Base-by-base conservation (phyloP, 495 filamentous ascomycete species). In the Pseudevernia furfuracea region DNA sequence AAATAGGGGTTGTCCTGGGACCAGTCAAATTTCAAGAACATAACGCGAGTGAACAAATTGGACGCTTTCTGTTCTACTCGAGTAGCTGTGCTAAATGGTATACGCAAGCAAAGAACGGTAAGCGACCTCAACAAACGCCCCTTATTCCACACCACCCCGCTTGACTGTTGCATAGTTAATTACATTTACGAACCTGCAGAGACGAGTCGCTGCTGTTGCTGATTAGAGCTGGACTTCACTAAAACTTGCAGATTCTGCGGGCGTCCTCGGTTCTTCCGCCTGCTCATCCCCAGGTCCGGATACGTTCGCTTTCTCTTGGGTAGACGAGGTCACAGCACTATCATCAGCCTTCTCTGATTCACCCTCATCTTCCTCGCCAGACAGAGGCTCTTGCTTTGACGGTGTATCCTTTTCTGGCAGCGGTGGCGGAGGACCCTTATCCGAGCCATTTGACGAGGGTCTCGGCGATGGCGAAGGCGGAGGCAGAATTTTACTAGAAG, bases 381-480 rank as follows among this genome's bases (percentile, higher is more conserved):
- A 28, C 12, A 7, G n/a, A 23, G 8, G 12, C n/a, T 52, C 56
- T 37, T 39, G 62, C 56, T 44, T 44, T 25, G 43, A 43, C 6
- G 67, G 67, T 39, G 34, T 28, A 39, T 68, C 67, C 56, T 68
- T 68, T 44, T 63, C 63, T 23, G 67, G 67, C 30, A 61, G 37
- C 2, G 58, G 48, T 15, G 67, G 67, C 25, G 63, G 62, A 23
- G 49, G 53, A 43, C 53, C 53, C 12, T 60, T 62, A 4, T 53
- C 49, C 23, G 52, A 52, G 57, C 63, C 53, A 30, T 37, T 61
- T 21, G 28, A 57, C 12, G 52, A 44, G 6, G 43, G 56, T 59
- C 41, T 28, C 17, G 55, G 38, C 1, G 62, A 46, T 37, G 62
- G n/a, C 11, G 39, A 44, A 14, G 34, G 62, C n/a, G 62, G 62